Conservation (phyloP, 352 stramenopile genomes). For the Globisporangium paddicum region DNA sequence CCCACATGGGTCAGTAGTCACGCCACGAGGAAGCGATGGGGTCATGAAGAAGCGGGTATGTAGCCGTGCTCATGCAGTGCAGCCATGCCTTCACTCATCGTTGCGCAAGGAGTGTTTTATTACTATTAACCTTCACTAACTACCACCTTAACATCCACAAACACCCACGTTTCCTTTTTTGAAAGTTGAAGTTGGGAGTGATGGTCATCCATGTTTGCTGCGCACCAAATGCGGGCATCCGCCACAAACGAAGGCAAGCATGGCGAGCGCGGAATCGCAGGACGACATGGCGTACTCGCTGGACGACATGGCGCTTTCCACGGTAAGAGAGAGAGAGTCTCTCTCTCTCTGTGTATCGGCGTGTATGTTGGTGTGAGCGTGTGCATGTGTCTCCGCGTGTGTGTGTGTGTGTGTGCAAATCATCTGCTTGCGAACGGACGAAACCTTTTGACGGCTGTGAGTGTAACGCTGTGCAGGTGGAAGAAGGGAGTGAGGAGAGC, state of each 20-base stretch:
- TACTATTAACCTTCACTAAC: not conserved
- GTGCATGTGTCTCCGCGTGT: not conserved
- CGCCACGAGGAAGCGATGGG: too few species aligned
- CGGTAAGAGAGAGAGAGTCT: slow-evolving; percentile 1
- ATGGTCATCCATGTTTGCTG: not conserved
- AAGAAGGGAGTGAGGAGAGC: slow-evolving; percentile 6
- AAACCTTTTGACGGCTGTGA: not conserved
- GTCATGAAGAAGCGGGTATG: too few species aligned
- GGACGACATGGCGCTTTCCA: slow-evolving; percentile 1
- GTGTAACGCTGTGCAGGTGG: not conserved
- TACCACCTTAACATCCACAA: not conserved
- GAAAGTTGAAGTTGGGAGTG: slow-evolving; percentile 10
- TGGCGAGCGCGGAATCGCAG: slow-evolving; percentile 3
- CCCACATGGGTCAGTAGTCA: too few species aligned
- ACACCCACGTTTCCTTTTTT: slow-evolving; percentile 1
- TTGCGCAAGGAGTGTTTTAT: too few species aligned
- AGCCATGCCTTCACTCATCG: too few species aligned
- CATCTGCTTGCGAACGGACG: too few species aligned
- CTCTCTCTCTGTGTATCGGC: too few species aligned
- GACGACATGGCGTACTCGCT: not conserved
- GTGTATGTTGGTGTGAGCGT: too few species aligned
- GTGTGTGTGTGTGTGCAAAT: not conserved
- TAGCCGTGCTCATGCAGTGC: too few species aligned
- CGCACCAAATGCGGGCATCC: not conserved
- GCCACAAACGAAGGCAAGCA: not conserved